Conservation (phyloP, 345 rosid species). For the Salix viminalis region DNA sequence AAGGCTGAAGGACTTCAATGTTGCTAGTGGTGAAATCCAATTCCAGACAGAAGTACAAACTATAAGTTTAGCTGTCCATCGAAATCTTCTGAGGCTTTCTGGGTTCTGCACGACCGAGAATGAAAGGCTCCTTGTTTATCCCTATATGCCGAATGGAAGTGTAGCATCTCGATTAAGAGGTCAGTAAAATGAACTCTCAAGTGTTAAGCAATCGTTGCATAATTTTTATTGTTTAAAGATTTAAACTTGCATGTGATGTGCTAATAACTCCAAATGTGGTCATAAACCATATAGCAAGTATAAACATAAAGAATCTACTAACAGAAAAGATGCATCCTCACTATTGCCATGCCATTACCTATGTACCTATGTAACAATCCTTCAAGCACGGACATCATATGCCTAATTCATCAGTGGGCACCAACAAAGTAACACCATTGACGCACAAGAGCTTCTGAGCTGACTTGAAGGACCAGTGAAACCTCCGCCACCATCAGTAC, state of each 20-base stretch:
- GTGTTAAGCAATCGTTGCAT: not conserved
- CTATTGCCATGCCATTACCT: not conserved
- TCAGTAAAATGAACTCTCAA: constrained; percentile 13
- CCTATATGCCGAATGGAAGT: constrained; percentile 93
- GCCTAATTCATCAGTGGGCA: not conserved
- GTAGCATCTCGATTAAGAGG: constrained; percentile 94
- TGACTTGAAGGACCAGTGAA: not conserved
- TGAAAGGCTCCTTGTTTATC: constrained; percentile 90
- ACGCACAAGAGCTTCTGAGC: not conserved
- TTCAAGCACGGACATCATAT: not conserved
- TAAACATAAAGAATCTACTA: not conserved
- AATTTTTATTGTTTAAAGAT: not conserved
- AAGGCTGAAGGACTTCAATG: constrained; percentile 88
- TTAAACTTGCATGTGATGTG: not conserved
- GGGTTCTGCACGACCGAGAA: constrained; percentile 93
- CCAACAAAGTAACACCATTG: not conserved
- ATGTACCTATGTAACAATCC: not conserved
- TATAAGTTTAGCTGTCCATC: constrained; percentile 91
- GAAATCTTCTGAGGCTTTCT: constrained; percentile 91
- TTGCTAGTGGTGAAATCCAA: constrained; percentile 89
- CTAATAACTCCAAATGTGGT: not conserved
- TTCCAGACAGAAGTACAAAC: constrained; percentile 98
- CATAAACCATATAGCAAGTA: not conserved
- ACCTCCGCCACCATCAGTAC: not conserved
- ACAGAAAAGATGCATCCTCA: not conserved